Base-by-base conservation (phyloP, 805 yeast species). In the Candida endomychidarum region DNA sequence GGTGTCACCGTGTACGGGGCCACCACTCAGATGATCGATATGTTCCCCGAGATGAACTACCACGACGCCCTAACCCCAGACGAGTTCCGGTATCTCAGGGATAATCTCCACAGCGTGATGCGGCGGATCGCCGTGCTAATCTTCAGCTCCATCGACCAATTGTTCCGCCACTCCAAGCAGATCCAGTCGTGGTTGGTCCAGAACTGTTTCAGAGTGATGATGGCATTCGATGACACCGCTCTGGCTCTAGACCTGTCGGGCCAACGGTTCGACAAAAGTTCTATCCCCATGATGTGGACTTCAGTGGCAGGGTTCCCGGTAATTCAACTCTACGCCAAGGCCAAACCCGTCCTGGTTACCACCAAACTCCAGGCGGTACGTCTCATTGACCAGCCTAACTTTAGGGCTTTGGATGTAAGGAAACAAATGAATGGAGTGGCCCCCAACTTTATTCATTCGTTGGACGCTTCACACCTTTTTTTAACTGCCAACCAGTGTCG, bases 1-100 rank as follows among this genome's bases (percentile, higher is more conserved):
- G 74, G 75, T 0, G 74, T 70, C 2, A 69, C 74, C 0, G 26
- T 34, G 1, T 60, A 37, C 47, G 75, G 75, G 0, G 74, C 68
- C 1, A 42, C 54, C 1, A 35, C 38, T 8, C 75, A 70, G 47
- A 56, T 70, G n/a, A 21, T 46, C 10, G 46, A 41, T 14, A 52
- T 42, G 5, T 22, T 49, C 15, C 36, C 35, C 36, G 41, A 43
- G 22, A 21, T 33, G 3, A 31, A 37, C 24, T 16, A 39, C 20
- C 23, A 34, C 2, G 28, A 32, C 1, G 29, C 26, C n/a, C 18
- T 41, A 7, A 19, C 16, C 9, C 16, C 21, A 6, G 15, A 37
- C 8, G 42, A 39, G 18, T n/a, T 40, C 6, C 29, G 36, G 12
- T 38, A 23, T n/a, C 34, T 38, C 20, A 24, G 17, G 27, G 18